Conservation (phyloP, 148 eudicot genomes). For the Polygonum maritimum region DNA sequence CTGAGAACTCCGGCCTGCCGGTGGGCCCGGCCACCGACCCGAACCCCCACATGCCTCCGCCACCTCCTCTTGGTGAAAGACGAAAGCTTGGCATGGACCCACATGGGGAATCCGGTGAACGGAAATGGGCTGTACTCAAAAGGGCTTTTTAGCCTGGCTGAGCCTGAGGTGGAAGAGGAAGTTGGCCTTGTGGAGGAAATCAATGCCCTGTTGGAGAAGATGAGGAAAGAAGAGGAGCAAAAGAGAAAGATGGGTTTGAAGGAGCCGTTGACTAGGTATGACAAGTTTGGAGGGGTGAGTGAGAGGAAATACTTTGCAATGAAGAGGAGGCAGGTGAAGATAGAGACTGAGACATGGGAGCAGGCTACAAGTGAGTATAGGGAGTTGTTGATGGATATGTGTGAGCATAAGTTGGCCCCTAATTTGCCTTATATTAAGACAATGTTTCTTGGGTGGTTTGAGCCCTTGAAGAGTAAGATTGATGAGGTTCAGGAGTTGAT, state of each 20-base stretch:
- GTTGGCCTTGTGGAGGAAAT: conserved; percentile 42
- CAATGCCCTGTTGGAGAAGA: conserved; percentile 52
- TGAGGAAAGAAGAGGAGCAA: conserved; percentile 46
- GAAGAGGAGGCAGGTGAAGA: conserved; percentile 65
- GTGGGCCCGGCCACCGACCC: too few species aligned
- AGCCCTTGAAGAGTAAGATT: conserved; percentile 67
- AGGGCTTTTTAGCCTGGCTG: conserved; percentile 64
- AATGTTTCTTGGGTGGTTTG: conserved; percentile 93
- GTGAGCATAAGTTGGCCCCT: conserved; percentile 77
- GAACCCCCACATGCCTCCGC: too few species aligned
- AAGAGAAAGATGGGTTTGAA: conserved; percentile 3
- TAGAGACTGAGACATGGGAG: conserved; percentile 89
- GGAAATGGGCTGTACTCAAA: conserved; percentile 30
- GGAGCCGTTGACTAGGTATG: conserved; percentile 12
- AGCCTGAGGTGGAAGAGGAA: conserved; percentile 52
- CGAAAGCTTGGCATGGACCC: conserved; percentile 16
- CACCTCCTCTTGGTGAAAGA: conserved; percentile 13
- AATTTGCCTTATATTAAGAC: conserved; percentile 90
- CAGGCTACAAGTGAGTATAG: conserved; percentile 77
- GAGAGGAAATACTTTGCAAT: conserved; percentile 37
- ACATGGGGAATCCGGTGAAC: conserved; percentile 17
- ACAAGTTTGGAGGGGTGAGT: conserved; percentile 30
- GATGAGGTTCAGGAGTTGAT: conserved; percentile 58
- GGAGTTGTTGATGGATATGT: conserved; percentile 83
- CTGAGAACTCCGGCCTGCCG: too few species aligned